These are phyloP conservation scores for Yarrowia alimentaria DNA, from an alignment of 805 yeast species.

Conservation along the genomic window DNA sequence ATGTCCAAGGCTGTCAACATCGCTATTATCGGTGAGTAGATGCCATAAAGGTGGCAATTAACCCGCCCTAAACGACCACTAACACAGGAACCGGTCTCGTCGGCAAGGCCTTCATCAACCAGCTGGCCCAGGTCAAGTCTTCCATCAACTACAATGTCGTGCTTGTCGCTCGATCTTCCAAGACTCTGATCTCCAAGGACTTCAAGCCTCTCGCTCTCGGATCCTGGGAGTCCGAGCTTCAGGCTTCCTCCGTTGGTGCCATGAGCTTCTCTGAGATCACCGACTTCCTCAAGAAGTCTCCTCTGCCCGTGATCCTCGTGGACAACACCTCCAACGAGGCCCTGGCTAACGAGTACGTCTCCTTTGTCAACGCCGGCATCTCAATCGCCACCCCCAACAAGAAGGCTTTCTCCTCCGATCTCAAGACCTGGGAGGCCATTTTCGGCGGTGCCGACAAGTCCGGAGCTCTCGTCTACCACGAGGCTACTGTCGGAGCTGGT, in stretches of 20 bases:
- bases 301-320: slow-evolving; percentile 74
- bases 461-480: slow-evolving; percentile 87
- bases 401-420: slow-evolving; percentile 86
- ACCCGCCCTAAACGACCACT: background rate
- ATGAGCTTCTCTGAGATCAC: slow-evolving; percentile 59
- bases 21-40: slow-evolving; percentile 27
- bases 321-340: slow-evolving; percentile 90
- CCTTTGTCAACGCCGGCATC: slow-evolving; percentile 70
- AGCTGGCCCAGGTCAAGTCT: slow-evolving; percentile 55
- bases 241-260: slow-evolving; percentile 48
- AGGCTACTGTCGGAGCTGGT: slow-evolving; percentile 99
- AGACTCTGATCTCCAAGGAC: slow-evolving; percentile 65
- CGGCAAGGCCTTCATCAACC: slow-evolving; percentile 86
- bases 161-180: slow-evolving; percentile 70
- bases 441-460: slow-evolving; percentile 51
- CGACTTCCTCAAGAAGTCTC: slow-evolving; percentile 61
- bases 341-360: slow-evolving; percentile 75
- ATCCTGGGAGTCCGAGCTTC: slow-evolving; percentile 53
- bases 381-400: slow-evolving; percentile 98
- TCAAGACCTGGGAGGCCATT: slow-evolving; percentile 72
- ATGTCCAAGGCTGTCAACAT: slow-evolving; percentile 29
- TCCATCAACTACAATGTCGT: slow-evolving; percentile 74
- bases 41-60: background rate
- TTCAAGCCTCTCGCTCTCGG: slow-evolving; percentile 68
- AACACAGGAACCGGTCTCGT: slow-evolving; percentile 82